phyloP scores from a whole-genome alignment of 352 stramenopile species.

The Albugo laibachii region DNA sequence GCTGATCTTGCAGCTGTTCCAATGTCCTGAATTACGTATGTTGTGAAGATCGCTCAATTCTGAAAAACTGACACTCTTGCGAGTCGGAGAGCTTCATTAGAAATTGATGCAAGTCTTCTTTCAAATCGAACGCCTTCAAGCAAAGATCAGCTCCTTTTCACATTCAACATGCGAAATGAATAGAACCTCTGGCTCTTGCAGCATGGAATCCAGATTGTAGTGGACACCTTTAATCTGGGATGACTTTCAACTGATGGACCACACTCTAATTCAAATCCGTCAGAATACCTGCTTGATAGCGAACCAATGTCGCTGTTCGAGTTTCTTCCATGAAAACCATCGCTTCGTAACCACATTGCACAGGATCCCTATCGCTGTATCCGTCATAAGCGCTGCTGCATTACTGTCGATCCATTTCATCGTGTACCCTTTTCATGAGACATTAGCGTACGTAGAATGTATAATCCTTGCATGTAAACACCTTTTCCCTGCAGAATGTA shows the following conservation, averaged over 20 bases:
- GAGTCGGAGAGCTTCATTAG: no score
- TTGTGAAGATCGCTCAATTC: no score
- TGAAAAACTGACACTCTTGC: no score
- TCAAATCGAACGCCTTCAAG: no score
- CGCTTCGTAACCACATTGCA: slow-evolving; percentile 39
- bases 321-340: slow-evolving; percentile 22
- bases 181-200: slow-evolving; percentile 21
- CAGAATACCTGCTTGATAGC: slow-evolving; percentile 27
- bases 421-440: slow-evolving; percentile 16
- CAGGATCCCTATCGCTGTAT: slow-evolving; percentile 22
- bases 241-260: background rate
- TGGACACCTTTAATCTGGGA: slow-evolving; percentile 24
- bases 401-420: slow-evolving; percentile 44
- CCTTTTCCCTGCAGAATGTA: slow-evolving; percentile 34
- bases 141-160: no score
- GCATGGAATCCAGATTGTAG: slow-evolving; percentile 67
- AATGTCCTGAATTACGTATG: no score
- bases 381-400: background rate
- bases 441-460: background rate
- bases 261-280: background rate
- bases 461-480: slow-evolving; percentile 2
- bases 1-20: no score
- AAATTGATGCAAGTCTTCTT: no score
- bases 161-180: no score
- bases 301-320: slow-evolving; percentile 63